Evolutionary conservation across 139 green algal genomes (phyloP), one percentile per base, ranked within the genome.

Genomic region (Coelastrella sp.): DNA sequence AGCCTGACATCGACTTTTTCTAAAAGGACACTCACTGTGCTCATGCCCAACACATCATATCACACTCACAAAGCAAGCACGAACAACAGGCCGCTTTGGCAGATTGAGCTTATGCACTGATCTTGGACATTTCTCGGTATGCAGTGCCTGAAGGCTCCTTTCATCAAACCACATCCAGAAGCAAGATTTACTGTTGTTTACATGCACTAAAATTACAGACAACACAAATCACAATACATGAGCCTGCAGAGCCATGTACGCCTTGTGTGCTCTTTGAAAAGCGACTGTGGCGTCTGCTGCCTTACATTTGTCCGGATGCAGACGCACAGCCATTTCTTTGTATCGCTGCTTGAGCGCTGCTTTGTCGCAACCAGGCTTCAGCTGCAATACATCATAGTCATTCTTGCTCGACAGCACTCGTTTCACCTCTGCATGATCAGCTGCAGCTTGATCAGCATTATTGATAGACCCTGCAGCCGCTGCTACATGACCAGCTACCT

Each of bases 281-380:
- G 90, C 90, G 11, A 81, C 74, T 4, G 72, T 84, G 13, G 88
- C 90, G 11, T 78, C 38, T n/a, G 51, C 25, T 23, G 51, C 80
- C 38, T 81, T 79, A 82, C 90, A 92, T 83, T 92, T 92, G 43
- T 93, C 90, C 30, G 90, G 90, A 83, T 93, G 90, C 60, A 93
- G 57, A 48, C 76, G 64, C 30, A 85, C 64, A 15, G 88, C 88
- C 60, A 92, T 37, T 60, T 92, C 76, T 27, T 77, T 85, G 64
- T 91, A 93, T 25, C 87, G 78, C 72, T 85, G 86, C 69, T 87
- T 87, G 30, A 93, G 50, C n/a, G 45, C 80, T 40, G 67, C 50
- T 32, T 38, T 23, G 15, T 35, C 66, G 64, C 66, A 79, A n/a
- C 80, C 80, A 37, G 45, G 67, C 51, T 71, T 71, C 67, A 86